Evolutionary conservation across 2,329 filamentous ascomycete genomes (phyloP).

Genomic region (Ophiostoma tasmaniense): DNA sequence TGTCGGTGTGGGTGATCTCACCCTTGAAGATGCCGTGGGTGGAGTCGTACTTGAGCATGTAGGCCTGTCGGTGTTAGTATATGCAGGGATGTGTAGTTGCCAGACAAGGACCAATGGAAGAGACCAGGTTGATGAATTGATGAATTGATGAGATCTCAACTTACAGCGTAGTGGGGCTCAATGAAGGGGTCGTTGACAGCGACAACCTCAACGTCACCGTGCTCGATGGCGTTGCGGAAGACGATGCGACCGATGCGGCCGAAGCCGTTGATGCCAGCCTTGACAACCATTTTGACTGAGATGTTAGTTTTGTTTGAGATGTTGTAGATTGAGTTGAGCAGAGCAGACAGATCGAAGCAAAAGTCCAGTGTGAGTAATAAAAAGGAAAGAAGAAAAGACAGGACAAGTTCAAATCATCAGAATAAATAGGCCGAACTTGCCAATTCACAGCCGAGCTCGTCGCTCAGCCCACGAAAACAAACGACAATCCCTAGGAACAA

Average conservation of each 20-base stretch:
- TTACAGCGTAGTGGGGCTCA: constrained; percentile 92
- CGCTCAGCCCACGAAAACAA: constrained; percentile 8
- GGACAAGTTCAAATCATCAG: not conserved
- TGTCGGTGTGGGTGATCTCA: constrained; percentile 62
- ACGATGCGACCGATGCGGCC: constrained; percentile 98
- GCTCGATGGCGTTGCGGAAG: constrained; percentile 95
- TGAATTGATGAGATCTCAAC: constrained; percentile 33
- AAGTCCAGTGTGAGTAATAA: constrained; percentile 4
- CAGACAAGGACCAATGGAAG: not conserved
- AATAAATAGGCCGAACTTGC: not conserved
- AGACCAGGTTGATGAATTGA: not conserved
- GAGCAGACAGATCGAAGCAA: not conserved
- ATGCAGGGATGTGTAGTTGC: not conserved
- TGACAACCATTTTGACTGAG: constrained; percentile 41
- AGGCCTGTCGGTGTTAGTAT: constrained; percentile 51
- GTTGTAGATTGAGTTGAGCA: not conserved
- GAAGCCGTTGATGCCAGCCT: constrained; percentile 99
- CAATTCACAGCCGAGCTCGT: constrained; percentile 2
- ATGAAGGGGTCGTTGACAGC: constrained; percentile 99
- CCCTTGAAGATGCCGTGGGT: constrained; percentile 97
- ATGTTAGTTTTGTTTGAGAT: constrained; percentile 18
- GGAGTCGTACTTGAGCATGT: constrained; percentile 99
- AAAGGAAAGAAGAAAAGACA: not conserved
- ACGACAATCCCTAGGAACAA: not conserved
- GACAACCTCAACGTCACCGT: constrained; percentile 81